Base-by-base conservation (phyloP, 495 filamentous ascomycete species). In the Letharia columbiana region DNA sequence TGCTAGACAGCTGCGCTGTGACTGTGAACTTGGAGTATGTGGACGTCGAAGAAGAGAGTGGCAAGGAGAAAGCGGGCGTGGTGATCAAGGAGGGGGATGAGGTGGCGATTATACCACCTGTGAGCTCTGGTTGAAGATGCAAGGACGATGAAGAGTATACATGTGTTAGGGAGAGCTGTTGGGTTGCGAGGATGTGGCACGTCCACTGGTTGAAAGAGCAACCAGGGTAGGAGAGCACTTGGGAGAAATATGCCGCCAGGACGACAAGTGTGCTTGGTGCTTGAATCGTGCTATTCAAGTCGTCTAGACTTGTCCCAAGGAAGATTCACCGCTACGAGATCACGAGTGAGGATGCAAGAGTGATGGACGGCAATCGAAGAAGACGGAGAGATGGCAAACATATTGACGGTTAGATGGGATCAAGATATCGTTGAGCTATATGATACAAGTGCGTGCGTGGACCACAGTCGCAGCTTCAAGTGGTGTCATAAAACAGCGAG, bases 101-200 rank as follows among this genome's bases (percentile, higher is more conserved):
- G 76, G 91, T 98, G 57, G 95, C 89, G 15, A 87, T 98, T 57
- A 97, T 98, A 67, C 94, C 94, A 41, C 94, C 94, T n/a, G 94
- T 98, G 61, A 98, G 94, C 80, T 90, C 89, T 47, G 90, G 91
- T 31, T 87, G 41, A 66, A 37, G 15, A 37, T 2, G 4, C 31
- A 7, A 20, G 18, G 3, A 47, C 15, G 44, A 28, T 28, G 23
- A 28, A 28, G 23, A 28, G 23, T 18, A 3, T 47, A 8, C 18
- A 20, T 8, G 15, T 18, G 44, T 6, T 17, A 47, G 18, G 10
- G 1, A 47, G 18, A 20, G 1, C 2, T 18, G 31, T 5, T 17
- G 5, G 28, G 0, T 33, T 0, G 50, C 1, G 28, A 15, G 12
- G 10, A 4, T 33, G 8, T 15, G 3, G 50, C 10, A 35, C 3